Base-by-base conservation (phyloP, 495 filamentous ascomycete species). In the Tetracladium marchalianum region DNA sequence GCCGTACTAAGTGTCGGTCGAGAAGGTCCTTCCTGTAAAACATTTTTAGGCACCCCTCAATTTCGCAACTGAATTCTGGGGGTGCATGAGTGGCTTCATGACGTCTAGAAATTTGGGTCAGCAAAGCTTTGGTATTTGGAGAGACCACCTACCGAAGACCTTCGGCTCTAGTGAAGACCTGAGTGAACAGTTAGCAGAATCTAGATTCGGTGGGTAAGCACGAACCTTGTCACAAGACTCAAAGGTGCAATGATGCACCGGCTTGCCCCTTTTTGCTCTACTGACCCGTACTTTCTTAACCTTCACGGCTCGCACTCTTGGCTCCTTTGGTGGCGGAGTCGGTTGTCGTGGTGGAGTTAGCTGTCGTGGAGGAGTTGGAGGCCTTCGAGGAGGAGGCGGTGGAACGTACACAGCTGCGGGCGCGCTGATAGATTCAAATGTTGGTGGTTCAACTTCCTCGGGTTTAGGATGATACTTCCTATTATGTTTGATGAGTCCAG, bases 331-430 rank as follows among this genome's bases (percentile, higher is more conserved):
- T 11, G 24, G 13, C 37, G 36, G 52, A 10, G 11, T 47, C 47
- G 38, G 57, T 52, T 34, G 40, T 56, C 27, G 55, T 49, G 31
- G 46, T 22, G 31, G 43, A 38, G 12, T 49, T 54, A 44, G 53
- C 22, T 31, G 47, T 61, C 47, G 63, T 19, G 35, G 56, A 55
- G 39, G 44, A 43, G 44, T 68, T 67, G 71, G 54, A 71, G 46
- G 15, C 62, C 60, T 31, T 64, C 64, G 35, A 72, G 67, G 44
- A 66, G 56, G 45, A 71, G 62, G 50, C 70, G 71, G 53, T 71
- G 69, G 24, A 64, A 63, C 18, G 60, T 4, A n/a, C 19, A 18
- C 32, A 1, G 43, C 17, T 24, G 35, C 43, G 1, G 43, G 43
- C 17, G 35, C 43, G 8, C 37, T 45, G 11, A 16, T 36, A 1